Conservation (phyloP, 495 filamentous ascomycete species). For the Cenococcum geophilum region DNA sequence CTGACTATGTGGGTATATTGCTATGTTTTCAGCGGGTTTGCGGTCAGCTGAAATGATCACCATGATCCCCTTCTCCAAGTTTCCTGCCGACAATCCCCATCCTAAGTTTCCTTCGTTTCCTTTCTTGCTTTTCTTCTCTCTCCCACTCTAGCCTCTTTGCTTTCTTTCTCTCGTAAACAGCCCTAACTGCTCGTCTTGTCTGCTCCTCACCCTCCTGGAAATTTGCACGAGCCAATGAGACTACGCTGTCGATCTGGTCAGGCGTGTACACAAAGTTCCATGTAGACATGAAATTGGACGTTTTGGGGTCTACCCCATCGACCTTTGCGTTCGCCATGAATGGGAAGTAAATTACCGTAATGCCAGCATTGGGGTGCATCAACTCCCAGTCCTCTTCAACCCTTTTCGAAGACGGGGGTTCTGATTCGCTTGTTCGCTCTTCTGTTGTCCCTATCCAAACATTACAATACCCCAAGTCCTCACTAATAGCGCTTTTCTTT, state of each 20-base stretch:
- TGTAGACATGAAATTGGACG: constrained; percentile 78
- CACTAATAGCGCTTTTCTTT: constrained; percentile 29
- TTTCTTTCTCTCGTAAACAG: constrained; percentile 90
- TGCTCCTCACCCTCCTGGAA: constrained; percentile 72
- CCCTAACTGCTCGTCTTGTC: constrained; percentile 70
- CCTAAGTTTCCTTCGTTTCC: constrained; percentile 42
- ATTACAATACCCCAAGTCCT: constrained; percentile 78
- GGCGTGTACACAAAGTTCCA: constrained; percentile 97
- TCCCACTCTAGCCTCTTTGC: constrained; percentile 57
- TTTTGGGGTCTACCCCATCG: constrained; percentile 69
- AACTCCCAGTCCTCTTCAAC: constrained; percentile 66
- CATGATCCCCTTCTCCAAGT: constrained; percentile 27
- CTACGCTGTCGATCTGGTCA: constrained; percentile 73
- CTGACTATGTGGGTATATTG: too few relatives aligned
- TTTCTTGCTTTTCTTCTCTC: constrained; percentile 39
- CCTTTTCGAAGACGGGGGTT: constrained; percentile 61
- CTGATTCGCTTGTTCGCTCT: constrained; percentile 53
- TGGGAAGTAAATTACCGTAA: constrained; percentile 87
- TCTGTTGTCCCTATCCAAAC: constrained; percentile 86
- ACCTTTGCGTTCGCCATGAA: constrained; percentile 76
- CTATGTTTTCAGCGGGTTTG: too few relatives aligned
- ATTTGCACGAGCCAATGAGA: constrained; percentile 78
- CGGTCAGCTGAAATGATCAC: constrained; percentile 32
- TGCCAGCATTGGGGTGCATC: constrained; percentile 70
- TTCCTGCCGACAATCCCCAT: constrained; percentile 18